These are phyloP conservation scores for Coemansia sp. DNA, from an alignment of 192 early-diverging fungal genomes.

Conservation along the genomic window DNA sequence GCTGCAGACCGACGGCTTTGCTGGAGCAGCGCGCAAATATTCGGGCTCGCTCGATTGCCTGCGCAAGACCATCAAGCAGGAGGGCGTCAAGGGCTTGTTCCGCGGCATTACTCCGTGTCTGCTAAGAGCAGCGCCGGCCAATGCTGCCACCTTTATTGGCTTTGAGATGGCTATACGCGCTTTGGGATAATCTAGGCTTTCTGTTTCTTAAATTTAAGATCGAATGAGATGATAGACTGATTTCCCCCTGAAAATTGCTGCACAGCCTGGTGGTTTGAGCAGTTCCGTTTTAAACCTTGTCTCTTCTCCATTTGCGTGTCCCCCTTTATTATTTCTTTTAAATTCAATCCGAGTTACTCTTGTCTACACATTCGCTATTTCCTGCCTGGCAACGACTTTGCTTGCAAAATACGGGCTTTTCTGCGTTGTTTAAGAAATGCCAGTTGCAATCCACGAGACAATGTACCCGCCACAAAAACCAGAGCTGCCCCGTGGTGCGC, in stretches of 20 bases:
- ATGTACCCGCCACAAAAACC: conserved; percentile 28
- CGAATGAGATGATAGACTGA: neutral
- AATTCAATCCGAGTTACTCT: conserved; percentile 1
- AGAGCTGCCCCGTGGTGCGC: conserved; percentile 30
- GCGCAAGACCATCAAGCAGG: conserved; percentile 69
- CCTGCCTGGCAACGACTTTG: neutral
- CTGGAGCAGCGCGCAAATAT: conserved; percentile 64
- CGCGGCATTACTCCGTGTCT: conserved; percentile 81
- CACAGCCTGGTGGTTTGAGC: neutral
- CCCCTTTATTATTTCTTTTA: neutral
- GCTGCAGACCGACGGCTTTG: conserved; percentile 90
- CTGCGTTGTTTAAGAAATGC: conserved; percentile 18
- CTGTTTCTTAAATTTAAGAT: neutral
- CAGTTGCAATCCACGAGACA: conserved; percentile 20
- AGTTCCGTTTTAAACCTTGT: too few relatives aligned
- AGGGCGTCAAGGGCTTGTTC: conserved; percentile 87
- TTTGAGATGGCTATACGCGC: conserved; percentile 72
- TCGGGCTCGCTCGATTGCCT: conserved; percentile 76
- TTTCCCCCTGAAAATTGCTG: neutral
- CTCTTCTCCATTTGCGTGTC: neutral
- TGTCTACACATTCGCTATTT: neutral
- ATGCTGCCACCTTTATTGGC: conserved; percentile 91
- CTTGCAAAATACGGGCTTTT: neutral
- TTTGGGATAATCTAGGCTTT: conserved; percentile 18
- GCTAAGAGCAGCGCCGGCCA: conserved; percentile 89